Conservation (phyloP, 1,284 basidiomycete species). For the Naganishia sp. region DNA sequence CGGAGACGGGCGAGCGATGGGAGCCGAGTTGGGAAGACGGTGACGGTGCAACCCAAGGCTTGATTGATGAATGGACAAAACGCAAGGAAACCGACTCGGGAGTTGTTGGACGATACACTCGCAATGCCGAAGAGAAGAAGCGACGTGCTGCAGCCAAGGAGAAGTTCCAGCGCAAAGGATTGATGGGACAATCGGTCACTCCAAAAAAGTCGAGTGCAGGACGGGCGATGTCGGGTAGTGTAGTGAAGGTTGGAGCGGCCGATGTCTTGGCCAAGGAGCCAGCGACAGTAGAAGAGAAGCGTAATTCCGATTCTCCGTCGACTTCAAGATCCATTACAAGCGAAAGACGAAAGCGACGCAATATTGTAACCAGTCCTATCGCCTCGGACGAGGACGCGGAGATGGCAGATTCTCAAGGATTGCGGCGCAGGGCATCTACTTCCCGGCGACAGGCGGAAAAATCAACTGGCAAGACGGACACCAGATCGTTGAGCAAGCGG, state of each 20-base stretch:
- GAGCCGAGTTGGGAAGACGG: constrained; percentile 43
- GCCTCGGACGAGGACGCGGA: background rate
- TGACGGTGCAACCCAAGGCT: constrained; percentile 34
- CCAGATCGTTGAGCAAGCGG: background rate
- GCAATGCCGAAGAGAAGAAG: constrained; percentile 6
- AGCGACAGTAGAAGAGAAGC: background rate
- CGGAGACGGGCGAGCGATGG: constrained; percentile 39
- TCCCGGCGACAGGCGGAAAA: too few relatives aligned
- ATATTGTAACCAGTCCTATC: background rate
- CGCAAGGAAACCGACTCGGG: constrained; percentile 33
- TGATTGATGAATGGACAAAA: constrained; percentile 42
- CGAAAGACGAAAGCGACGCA: background rate
- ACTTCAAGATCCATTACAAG: background rate
- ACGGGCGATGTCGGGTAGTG: too few relatives aligned
- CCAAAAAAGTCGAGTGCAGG: background rate
- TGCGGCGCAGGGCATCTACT: background rate
- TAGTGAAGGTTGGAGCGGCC: background rate
- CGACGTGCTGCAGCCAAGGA: background rate
- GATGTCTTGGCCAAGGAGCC: background rate
- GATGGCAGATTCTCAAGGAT: background rate
- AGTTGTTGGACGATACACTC: constrained; percentile 13
- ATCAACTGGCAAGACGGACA: background rate
- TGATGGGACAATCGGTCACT: background rate
- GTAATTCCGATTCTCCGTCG: background rate
- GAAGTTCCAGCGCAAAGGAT: background rate